Base-by-base conservation (phyloP, 2,329 filamentous ascomycete species). In the Colletotrichum cereale region DNA sequence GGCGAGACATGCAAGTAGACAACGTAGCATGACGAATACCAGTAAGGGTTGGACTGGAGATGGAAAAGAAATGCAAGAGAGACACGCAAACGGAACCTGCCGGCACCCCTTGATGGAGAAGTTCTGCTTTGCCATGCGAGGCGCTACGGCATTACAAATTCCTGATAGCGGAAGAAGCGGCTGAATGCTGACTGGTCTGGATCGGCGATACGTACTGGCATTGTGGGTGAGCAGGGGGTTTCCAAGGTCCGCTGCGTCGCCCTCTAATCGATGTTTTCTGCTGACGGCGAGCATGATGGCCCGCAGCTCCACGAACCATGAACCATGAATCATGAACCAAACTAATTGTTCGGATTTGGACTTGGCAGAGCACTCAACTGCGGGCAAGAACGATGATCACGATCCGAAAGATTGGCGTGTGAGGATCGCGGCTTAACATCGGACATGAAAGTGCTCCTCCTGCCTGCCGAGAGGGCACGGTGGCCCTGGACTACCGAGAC, bases 91-190 rank as follows among this genome's bases (percentile, higher is more conserved):
- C 31, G 31, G 53, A 38, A 24, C n/a, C 21, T 34, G 18, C 18
- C 31, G 6, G 11, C 8, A 14, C 11, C 31, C 21, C 21, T 56
- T 26, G 34, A 40, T 14, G 34, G 34, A 56, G 34, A 56, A 56
- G 40, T 56, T 56, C 34, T 56, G 53, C 53, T 38, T 8, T 24
- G 34, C 34, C 53, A 56, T 40, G 53, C 53, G 38, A 16, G 21
- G 3, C 34, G 34, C 34, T 56, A 56, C 21, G 3, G 3, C 34
- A 56, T 56, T 38, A 7, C n/a, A 38, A 56, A 26, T 56, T 26
- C 14, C 53, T 24, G 34, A 24, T 56, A 11, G 5, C 53, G 53
- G 53, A 26, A 56, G 53, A 56, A 56, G 53, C 53, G 53, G 53
- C 53, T 56, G n/a, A 56, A 56, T 56, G 5, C 1, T 40, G 12